Evolutionary conservation across 1,139 yeast species (phyloP).

Genomic region (Zygoascus meyerae): DNA sequence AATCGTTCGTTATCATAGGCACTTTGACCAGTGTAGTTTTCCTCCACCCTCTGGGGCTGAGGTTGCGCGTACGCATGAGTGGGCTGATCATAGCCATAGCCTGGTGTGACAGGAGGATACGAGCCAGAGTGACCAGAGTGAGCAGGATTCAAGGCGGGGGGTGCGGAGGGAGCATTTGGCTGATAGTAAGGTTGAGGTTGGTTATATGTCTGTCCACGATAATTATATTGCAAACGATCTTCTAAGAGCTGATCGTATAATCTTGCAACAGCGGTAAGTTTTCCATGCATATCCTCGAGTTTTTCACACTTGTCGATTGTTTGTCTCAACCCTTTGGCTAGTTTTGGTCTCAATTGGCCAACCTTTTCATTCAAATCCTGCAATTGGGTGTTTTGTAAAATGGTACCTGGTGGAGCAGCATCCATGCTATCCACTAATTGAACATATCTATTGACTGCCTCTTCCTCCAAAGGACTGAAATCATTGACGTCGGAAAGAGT

Average conservation of each 20-base stretch:
- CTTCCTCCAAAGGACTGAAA: conserved; percentile 57
- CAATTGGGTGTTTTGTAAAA: conserved; percentile 55
- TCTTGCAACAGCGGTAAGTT: conserved; percentile 70
- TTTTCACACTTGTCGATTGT: conserved; percentile 63
- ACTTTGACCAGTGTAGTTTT: conserved; percentile 2
- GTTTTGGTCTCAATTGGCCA: conserved; percentile 63
- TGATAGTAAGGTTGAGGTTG: conserved; percentile 1
- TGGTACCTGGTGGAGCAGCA: conserved; percentile 48
- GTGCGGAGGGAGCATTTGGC: conserved; percentile 5
- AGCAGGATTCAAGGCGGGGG: conserved; percentile 8
- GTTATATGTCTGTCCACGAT: conserved; percentile 28
- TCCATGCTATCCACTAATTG: conserved; percentile 54
- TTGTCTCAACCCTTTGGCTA: conserved; percentile 58
- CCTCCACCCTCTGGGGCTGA: background rate
- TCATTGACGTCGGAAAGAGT: conserved; percentile 24
- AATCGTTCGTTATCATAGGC: background rate
- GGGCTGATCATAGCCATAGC: background rate
- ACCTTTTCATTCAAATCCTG: conserved; percentile 62
- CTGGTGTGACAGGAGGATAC: background rate
- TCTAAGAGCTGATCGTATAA: conserved; percentile 78
- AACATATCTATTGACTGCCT: conserved; percentile 62
- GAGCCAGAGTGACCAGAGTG: conserved; percentile 2
- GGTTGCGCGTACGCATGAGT: background rate
- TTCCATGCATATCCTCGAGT: conserved; percentile 72
- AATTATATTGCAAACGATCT: conserved; percentile 50